These are phyloP conservation scores for Incumbomyces delicatus DNA, from an alignment of 2,329 filamentous ascomycete genomes.

Conservation along the genomic window DNA sequence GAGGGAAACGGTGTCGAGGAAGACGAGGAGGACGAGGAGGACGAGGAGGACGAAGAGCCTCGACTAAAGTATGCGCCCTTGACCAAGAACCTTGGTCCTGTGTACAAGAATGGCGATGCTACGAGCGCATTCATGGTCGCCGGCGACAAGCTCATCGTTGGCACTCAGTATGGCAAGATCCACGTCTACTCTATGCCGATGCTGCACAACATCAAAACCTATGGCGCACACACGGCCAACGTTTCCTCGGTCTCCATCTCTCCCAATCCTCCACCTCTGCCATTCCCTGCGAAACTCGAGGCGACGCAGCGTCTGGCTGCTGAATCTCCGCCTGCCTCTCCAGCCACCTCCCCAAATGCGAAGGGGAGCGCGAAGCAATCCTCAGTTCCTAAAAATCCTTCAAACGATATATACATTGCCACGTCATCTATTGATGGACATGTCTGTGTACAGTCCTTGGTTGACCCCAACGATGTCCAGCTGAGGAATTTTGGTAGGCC, in stretches of 20 bases:
- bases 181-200: slow-evolving; percentile 77
- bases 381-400: slow-evolving; percentile 61
- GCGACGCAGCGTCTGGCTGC: slow-evolving; percentile 25
- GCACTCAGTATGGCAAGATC: slow-evolving; percentile 94
- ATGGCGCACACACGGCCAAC: slow-evolving; percentile 86
- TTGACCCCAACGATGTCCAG: slow-evolving; percentile 82
- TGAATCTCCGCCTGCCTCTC: slow-evolving; percentile 25
- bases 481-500: slow-evolving; percentile 89
- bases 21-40: slow-evolving; percentile 60
- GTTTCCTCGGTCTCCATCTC: slow-evolving; percentile 86
- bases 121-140: slow-evolving; percentile 84
- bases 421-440: slow-evolving; percentile 94
- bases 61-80: slow-evolving; percentile 85
- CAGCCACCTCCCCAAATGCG: slow-evolving; percentile 42
- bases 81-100: slow-evolving; percentile 65
- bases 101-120: slow-evolving; percentile 92
- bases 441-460: slow-evolving; percentile 78
- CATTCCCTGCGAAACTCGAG: slow-evolving; percentile 27
- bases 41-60: slow-evolving; percentile 88
- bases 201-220: slow-evolving; percentile 72
- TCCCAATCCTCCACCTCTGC: slow-evolving; percentile 60
- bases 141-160: slow-evolving; percentile 95
- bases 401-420: slow-evolving; percentile 86
- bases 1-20: slow-evolving; percentile 38
- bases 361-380: slow-evolving; percentile 38